These are phyloP conservation scores for Mycena citricolor DNA, from an alignment of 1,284 basidiomycete genomes.

Conservation along the genomic window DNA sequence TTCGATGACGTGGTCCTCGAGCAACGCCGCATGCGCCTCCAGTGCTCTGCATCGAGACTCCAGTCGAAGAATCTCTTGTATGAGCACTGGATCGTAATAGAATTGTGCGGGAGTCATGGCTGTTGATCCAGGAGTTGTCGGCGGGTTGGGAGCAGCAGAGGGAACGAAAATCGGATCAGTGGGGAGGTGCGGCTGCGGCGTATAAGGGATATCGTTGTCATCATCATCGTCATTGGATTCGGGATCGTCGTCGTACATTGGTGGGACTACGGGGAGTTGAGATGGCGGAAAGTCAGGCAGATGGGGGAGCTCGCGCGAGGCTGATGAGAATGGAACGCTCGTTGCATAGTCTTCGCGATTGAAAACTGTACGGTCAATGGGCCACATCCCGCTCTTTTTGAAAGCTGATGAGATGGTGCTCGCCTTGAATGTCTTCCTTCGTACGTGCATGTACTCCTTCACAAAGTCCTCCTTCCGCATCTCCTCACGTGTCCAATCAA, in stretches of 20 bases:
- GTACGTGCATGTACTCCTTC: constrained; percentile 2
- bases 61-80: neutral
- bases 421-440: constrained; percentile 22
- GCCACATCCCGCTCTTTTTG: constrained; percentile 26
- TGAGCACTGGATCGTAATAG: too few relatives aligned
- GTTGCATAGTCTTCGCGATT: constrained; percentile 1
- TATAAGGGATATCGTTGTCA: too few relatives aligned
- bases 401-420: constrained; percentile 28
- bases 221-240: too few relatives aligned
- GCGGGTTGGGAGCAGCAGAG: too few relatives aligned
- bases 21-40: neutral
- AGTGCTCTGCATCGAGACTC: neutral
- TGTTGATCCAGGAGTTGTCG: too few relatives aligned
- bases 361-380: neutral
- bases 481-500: constrained; percentile 14
- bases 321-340: constrained; percentile 1
- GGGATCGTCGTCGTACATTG: too few relatives aligned
- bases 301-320: neutral
- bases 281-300: too few relatives aligned
- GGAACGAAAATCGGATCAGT: too few relatives aligned
- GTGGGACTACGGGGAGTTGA: too few relatives aligned
- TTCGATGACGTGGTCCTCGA: neutral
- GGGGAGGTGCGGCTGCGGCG: too few relatives aligned
- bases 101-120: too few relatives aligned
- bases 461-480: constrained; percentile 35